These are phyloP conservation scores for Kuraishia hungarica DNA, from an alignment of 805 yeast genomes.

Conservation along the genomic window DNA sequence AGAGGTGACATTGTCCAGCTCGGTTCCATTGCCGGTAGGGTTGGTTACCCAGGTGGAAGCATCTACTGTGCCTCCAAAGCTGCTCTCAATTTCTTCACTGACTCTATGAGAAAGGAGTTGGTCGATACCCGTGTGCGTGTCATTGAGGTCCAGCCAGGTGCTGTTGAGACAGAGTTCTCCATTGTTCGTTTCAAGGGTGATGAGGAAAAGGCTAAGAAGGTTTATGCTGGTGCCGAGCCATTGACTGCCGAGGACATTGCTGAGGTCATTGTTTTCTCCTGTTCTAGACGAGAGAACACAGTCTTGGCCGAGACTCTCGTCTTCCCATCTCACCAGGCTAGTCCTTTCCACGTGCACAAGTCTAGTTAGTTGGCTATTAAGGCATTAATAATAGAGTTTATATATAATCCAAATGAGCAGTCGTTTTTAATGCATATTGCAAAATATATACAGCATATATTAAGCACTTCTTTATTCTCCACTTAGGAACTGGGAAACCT, in stretches of 20 bases:
- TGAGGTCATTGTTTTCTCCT: conserved; percentile 59
- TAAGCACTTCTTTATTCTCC: conserved; percentile 8
- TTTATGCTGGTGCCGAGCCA: conserved; percentile 63
- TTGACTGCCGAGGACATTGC: conserved; percentile 67
- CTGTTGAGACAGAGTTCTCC: conserved; percentile 73
- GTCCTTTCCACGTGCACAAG: conserved; percentile 52
- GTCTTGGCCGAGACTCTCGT: conserved; percentile 77
- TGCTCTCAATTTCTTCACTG: conserved; percentile 64
- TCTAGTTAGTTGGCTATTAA: not conserved
- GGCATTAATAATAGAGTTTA: not conserved
- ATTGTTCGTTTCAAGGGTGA: conserved; percentile 60
- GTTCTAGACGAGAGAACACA: conserved; percentile 60
- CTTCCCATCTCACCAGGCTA: conserved; percentile 81
- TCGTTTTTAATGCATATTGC: too few species aligned
- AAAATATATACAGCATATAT: not conserved
- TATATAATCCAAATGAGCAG: not conserved
- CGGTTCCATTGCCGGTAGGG: conserved; percentile 76
- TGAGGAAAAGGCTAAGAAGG: conserved; percentile 47
- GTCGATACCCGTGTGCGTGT: conserved; percentile 50
- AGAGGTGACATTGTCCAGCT: conserved; percentile 66
- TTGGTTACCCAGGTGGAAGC: conserved; percentile 72
- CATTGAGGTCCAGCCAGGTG: conserved; percentile 72
- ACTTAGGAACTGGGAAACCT: conserved; percentile 27
- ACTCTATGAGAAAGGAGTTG: conserved; percentile 51
- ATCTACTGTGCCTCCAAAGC: conserved; percentile 73